Base-by-base conservation (phyloP, 352 stramenopile genomes). In the Phytophthora idaei region DNA sequence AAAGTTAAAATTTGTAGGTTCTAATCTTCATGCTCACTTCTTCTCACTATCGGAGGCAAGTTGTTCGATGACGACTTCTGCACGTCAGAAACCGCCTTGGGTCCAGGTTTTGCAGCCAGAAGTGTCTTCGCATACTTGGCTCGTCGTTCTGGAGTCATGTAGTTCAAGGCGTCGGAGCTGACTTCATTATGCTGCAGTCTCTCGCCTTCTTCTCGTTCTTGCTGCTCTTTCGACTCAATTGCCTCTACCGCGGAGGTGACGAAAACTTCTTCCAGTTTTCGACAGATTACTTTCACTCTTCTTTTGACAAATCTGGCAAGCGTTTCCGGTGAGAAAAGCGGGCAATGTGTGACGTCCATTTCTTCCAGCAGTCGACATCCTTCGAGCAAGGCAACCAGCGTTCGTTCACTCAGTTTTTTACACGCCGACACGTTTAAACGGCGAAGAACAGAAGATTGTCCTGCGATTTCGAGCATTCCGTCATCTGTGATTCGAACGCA, bases 401-500 rank as follows among this genome's bases (percentile, higher is more conserved):
- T 85, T 51, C 57, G 63, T 15, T 90, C 82, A 0, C 87, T 93
- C 14, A 98, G 72, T 7, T 86, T 83, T 57, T 92, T 87, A 77
- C 90, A 98, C 3, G 89, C 90, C 0, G 82, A 81, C 8, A 96
- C 63, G 28, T 92, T 90, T 2, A 96, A 57, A 31, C 70, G 79
- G 5, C 72, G 73, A 5, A 98, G 72, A 25, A 88, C 87, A 0
- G 75, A 78, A 44, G 82, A 87, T 57, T 98, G 87, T 12, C 79
- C 73, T 0, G 76, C 83, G 8, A 98, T 60, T 15, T 96, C 86
- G 4, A 90, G 62, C 63, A 98, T 82, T 2, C 90, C 89, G 27
- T 89, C 73, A 59, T 97, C 91, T 2, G 93, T 96, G 36, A 98
- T 74, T 41, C 88, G 91, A 37, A 81, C 53, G 48, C 87, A 95